Evolutionary conservation across 2,329 filamentous ascomycete genomes (phyloP).

Genomic region (Berkeleyomyces basicola): DNA sequence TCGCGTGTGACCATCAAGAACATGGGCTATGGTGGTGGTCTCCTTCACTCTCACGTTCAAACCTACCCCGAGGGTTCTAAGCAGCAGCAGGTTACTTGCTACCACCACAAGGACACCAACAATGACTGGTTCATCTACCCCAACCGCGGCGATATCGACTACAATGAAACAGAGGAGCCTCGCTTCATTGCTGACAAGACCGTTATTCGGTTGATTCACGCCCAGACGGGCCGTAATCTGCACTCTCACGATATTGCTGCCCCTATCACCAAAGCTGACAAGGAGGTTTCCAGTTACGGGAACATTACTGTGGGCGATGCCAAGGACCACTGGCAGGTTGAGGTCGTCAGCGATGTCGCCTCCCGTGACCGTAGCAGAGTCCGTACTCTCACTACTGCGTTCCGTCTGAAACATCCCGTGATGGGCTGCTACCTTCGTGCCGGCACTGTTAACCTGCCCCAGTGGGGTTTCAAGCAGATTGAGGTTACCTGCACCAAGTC

Average conservation of each 20-base stretch:
- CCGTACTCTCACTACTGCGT: conserved; percentile 81
- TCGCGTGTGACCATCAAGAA: conserved; percentile 92
- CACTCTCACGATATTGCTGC: conserved; percentile 87
- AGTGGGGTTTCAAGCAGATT: conserved; percentile 99
- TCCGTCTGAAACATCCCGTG: conserved; percentile 67
- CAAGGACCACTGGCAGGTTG: conserved; percentile 93
- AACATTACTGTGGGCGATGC: conserved; percentile 91
- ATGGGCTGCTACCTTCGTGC: conserved; percentile 89
- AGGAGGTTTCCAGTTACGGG: conserved; percentile 90
- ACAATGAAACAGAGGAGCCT: conserved; percentile 51
- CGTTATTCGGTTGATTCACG: conserved; percentile 74
- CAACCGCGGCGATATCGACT: conserved; percentile 62
- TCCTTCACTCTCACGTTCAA: conserved; percentile 91
- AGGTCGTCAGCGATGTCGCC: conserved; percentile 79
- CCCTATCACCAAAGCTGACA: conserved; percentile 73
- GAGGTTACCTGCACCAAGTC: conserved; percentile 89
- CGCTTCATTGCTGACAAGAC: conserved; percentile 65
- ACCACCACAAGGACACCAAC: conserved; percentile 98
- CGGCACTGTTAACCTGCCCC: conserved; percentile 87
- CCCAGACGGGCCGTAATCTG: conserved; percentile 89
- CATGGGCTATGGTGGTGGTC: conserved; percentile 95
- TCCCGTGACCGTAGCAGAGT: conserved; percentile 72
- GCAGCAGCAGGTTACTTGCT: conserved; percentile 97
- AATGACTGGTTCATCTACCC: conserved; percentile 99
- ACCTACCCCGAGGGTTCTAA: conserved; percentile 85